A percentile compares a stretch with the other conserved stretches of the same genome.
Evolutionary conservation across 2,329 filamentous ascomycete species (phyloP).

Genomic region (Beauveria australis): DNA sequence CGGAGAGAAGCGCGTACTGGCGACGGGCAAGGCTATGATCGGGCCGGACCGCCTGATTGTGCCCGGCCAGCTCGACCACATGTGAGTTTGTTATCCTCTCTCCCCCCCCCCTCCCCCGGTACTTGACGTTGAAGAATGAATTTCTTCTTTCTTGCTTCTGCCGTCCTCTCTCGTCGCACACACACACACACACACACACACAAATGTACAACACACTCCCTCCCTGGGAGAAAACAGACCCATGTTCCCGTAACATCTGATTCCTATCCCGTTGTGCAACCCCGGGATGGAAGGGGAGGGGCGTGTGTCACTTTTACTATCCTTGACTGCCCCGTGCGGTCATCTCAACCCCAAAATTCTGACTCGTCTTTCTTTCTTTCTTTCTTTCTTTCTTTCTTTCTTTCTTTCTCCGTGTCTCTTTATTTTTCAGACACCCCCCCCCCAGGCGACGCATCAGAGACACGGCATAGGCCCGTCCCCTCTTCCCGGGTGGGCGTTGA

Average conservation of each 20-base stretch:
- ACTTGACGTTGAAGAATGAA: too few relatives aligned
- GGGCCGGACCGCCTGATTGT: conserved; percentile 80
- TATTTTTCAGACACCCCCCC: neutral
- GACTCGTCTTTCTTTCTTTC: neutral
- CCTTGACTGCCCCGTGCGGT: neutral
- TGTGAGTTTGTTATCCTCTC: conserved; percentile 49
- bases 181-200: too few relatives aligned
- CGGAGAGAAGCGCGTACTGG: conserved; percentile 66
- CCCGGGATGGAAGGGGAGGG: neutral
- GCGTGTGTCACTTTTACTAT: neutral
- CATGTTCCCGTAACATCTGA: neutral
- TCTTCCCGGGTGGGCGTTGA: neutral
- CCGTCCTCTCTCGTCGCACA: neutral
- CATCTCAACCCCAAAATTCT: neutral
- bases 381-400: too few relatives aligned
- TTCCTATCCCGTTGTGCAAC: conserved; percentile 1
- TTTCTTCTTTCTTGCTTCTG: neutral
- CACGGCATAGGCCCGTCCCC: conserved; percentile 9
- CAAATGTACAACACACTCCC: neutral
- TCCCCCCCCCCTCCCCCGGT: too few relatives aligned
- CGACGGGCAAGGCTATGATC: conserved; percentile 76
- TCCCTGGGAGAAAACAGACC: neutral
- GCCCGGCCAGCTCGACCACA: conserved; percentile 70
- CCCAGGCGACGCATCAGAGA: conserved; percentile 1
- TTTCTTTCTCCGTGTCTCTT: neutral